These are phyloP conservation scores for Aleurites moluccanus DNA, from an alignment of 441 rosid genomes.

Conservation along the genomic window DNA sequence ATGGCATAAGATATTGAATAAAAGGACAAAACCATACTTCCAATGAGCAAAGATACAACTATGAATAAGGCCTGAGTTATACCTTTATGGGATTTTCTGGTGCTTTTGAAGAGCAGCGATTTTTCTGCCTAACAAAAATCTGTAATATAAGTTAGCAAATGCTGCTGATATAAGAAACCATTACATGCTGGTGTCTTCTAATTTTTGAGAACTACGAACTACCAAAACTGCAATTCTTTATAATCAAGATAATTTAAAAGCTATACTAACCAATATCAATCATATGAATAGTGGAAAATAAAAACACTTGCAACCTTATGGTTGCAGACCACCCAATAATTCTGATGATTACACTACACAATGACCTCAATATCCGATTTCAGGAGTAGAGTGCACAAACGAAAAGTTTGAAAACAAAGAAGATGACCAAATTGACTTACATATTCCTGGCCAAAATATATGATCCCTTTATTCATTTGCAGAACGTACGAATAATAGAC, in stretches of 20 bases:
- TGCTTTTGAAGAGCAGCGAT: slow-evolving; percentile 93
- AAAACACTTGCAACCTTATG: background rate
- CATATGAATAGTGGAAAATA: background rate
- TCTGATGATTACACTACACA: background rate
- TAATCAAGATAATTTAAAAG: slow-evolving; percentile 13
- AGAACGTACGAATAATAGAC: background rate
- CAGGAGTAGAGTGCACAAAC: background rate
- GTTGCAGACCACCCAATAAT: background rate
- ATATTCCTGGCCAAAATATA: background rate
- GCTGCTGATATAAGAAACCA: background rate
- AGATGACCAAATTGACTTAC: background rate
- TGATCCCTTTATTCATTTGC: background rate
- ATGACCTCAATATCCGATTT: background rate
- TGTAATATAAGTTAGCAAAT: slow-evolving; percentile 42
- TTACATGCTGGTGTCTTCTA: background rate
- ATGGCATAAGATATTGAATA: background rate
- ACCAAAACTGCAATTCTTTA: background rate
- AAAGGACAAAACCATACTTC: background rate
- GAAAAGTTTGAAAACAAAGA: background rate
- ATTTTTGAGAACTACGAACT: background rate
- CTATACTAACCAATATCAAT: slow-evolving; percentile 1
- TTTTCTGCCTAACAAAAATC: slow-evolving; percentile 96
- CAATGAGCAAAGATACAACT: background rate
- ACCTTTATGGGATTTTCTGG: slow-evolving; percentile 98
- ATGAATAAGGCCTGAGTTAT: background rate